Evolutionary conservation across 495 filamentous ascomycete genomes (phyloP).

Genomic region (Daldinia grandis): DNA sequence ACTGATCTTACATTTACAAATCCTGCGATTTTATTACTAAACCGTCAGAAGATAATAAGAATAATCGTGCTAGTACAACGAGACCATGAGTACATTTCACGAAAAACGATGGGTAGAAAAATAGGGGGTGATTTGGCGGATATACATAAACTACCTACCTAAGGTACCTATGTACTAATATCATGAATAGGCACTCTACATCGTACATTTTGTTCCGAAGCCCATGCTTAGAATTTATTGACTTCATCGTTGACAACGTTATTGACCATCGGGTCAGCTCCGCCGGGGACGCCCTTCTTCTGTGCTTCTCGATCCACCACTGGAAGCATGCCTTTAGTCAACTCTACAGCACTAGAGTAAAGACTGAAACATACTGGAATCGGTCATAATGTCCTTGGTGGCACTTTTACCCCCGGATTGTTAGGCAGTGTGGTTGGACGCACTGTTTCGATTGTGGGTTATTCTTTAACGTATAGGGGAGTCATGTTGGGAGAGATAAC

Average conservation of each 20-base stretch:
- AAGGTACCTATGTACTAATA: background rate
- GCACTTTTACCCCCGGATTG: conserved; percentile 40
- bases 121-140: no score
- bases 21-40: no score
- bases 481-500: background rate
- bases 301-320: background rate
- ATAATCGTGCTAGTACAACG: no score
- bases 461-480: background rate
- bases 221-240: background rate
- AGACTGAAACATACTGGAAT: conserved; percentile 17
- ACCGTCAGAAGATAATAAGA: no score
- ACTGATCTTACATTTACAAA: no score
- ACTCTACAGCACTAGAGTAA: background rate
- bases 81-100: no score
- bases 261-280: background rate
- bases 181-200: background rate
- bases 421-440: conserved; percentile 47
- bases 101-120: no score
- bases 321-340: background rate
- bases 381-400: conserved; percentile 38
- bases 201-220: background rate
- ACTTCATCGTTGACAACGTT: background rate
- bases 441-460: conserved; percentile 25
- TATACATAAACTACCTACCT: no score
- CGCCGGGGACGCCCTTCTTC: background rate